These are phyloP conservation scores for Fusarium domesticum DNA, from an alignment of 2,329 filamentous ascomycete species.

Conservation along the genomic window DNA sequence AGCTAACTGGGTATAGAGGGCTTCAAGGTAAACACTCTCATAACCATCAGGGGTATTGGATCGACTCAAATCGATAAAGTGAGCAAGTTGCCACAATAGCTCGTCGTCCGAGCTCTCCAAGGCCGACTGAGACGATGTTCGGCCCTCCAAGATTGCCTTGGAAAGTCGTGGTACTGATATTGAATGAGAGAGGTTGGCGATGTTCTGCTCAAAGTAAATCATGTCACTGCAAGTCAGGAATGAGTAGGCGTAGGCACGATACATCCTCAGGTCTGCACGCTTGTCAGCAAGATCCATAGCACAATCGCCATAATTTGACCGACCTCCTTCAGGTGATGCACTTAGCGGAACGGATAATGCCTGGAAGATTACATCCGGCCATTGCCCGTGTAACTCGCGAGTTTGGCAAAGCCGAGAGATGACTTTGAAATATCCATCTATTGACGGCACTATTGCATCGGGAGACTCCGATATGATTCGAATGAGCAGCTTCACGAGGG, in stretches of 20 bases:
- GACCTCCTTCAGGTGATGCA: slow-evolving; percentile 17
- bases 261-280: slow-evolving; percentile 8
- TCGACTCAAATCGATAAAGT: slow-evolving; percentile 59
- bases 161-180: slow-evolving; percentile 43
- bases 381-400: slow-evolving; percentile 15
- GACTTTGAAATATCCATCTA: slow-evolving; percentile 40
- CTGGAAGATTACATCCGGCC: slow-evolving; percentile 24
- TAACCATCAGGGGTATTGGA: slow-evolving; percentile 34
- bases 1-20: slow-evolving; percentile 54
- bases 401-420: slow-evolving; percentile 38
- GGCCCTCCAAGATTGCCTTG: slow-evolving; percentile 38
- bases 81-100: slow-evolving; percentile 63
- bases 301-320: not conserved
- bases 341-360: slow-evolving; percentile 33
- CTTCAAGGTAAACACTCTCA: slow-evolving; percentile 45
- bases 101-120: slow-evolving; percentile 35
- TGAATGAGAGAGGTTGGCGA: slow-evolving; percentile 34
- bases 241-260: slow-evolving; percentile 26
- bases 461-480: slow-evolving; percentile 27
- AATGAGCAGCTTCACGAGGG: slow-evolving; percentile 38
- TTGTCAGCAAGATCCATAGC: slow-evolving; percentile 4
- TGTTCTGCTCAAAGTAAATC: slow-evolving; percentile 40
- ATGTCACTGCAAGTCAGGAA: slow-evolving; percentile 33
- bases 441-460: slow-evolving; percentile 20
- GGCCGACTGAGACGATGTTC: slow-evolving; percentile 28